Conservation (phyloP, 495 filamentous ascomycete genomes). For the Haplographium delicatum region DNA sequence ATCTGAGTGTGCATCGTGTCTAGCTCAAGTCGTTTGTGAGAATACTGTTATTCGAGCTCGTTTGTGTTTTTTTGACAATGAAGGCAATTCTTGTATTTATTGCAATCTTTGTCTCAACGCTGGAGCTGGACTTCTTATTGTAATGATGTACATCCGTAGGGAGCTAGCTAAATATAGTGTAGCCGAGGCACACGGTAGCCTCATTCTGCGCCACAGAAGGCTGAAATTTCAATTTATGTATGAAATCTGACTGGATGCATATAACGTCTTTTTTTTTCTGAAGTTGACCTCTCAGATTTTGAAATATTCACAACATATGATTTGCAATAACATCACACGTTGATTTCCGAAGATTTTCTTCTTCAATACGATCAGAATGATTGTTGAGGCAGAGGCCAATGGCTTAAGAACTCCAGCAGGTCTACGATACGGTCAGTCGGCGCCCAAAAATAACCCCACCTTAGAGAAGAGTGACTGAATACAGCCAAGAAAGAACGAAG, state of each 20-base stretch:
- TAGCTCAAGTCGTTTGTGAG: background rate
- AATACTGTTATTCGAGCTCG: background rate
- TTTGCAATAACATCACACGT: too few species aligned
- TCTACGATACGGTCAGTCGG: slow-evolving; percentile 9
- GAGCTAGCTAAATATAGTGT: too few species aligned
- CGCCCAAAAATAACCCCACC: background rate
- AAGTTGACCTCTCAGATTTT: too few species aligned
- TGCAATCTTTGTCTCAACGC: too few species aligned
- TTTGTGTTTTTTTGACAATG: too few species aligned
- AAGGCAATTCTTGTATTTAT: too few species aligned
- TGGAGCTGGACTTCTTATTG: too few species aligned
- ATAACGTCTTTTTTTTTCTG: background rate
- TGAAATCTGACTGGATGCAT: background rate
- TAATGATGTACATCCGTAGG: too few species aligned
- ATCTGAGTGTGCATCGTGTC: too few species aligned
- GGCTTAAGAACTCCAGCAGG: background rate
- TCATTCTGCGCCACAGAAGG: background rate
- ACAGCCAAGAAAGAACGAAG: slow-evolving; percentile 52
- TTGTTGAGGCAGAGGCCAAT: background rate
- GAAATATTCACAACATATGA: too few species aligned
- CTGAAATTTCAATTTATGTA: background rate
- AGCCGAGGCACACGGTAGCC: too few species aligned
- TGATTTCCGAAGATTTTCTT: background rate
- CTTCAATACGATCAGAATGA: background rate
- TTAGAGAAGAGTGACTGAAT: slow-evolving; percentile 44